phyloP scores from a whole-genome alignment of 2,329 filamentous ascomycete genomes.

The Pseudocercospora cruenta region DNA sequence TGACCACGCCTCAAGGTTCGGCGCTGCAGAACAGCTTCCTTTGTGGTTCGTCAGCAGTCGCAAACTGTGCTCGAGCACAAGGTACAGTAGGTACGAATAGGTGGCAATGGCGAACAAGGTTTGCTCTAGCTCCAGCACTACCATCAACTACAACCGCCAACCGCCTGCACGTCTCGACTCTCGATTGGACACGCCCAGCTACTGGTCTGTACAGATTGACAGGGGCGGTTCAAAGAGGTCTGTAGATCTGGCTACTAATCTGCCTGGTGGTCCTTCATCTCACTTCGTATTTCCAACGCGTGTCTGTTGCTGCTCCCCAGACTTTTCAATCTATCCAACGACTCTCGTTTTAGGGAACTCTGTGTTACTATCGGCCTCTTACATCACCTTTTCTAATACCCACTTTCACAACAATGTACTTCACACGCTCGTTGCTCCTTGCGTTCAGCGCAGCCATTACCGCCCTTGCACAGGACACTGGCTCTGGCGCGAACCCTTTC shows the following conservation, averaged over 20 bases:
- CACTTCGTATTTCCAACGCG: constrained; percentile 15
- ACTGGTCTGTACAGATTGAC: constrained; percentile 17
- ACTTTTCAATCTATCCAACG: constrained; percentile 4
- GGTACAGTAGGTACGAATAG: neutral
- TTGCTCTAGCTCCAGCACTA: neutral
- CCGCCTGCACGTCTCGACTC: neutral
- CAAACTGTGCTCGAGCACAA: neutral
- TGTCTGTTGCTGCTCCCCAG: constrained; percentile 11
- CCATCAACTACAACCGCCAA: neutral
- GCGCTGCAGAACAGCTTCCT: neutral
- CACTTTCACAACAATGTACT: constrained; percentile 45
- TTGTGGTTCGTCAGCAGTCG: neutral
- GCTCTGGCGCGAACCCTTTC: constrained; percentile 50
- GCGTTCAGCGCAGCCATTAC: constrained; percentile 50
- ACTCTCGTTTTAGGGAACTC: constrained; percentile 11
- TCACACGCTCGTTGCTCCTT: constrained; percentile 47
- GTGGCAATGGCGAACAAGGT: neutral
- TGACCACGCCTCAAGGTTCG: neutral
- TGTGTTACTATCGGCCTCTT: constrained; percentile 10
- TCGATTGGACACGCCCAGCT: constrained; percentile 5
- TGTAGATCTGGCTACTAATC: constrained; percentile 11
- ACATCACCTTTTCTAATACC: constrained; percentile 8
- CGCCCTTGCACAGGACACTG: constrained; percentile 40
- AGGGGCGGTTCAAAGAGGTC: constrained; percentile 17
- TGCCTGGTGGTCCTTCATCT: constrained; percentile 9